Percentiles rank a stretch among this genome's conserved stretches.
Conservation (phyloP, 202 grass and related monocot species). For the Panicum virgatum region DNA sequence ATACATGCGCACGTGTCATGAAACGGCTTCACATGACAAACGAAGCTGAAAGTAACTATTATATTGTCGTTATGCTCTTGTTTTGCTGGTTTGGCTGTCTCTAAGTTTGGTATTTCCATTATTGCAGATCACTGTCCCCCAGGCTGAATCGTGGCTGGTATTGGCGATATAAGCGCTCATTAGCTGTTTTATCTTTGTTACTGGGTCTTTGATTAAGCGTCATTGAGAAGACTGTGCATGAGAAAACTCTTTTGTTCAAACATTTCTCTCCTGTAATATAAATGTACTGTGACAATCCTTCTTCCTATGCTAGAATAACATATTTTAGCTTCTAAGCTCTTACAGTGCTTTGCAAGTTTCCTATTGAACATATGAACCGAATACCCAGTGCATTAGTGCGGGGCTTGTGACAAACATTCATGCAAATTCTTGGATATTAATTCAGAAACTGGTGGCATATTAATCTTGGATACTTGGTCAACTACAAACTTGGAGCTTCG, state of each 20-base stretch:
- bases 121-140: slow-evolving; percentile 63
- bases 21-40: not conserved
- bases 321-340: slow-evolving; percentile 75
- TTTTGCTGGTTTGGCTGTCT: slow-evolving; percentile 23
- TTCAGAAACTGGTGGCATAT: slow-evolving; percentile 67
- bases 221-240: slow-evolving; percentile 61
- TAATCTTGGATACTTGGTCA: slow-evolving; percentile 73
- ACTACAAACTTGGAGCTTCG: slow-evolving; percentile 55
- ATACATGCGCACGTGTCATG: not conserved
- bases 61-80: slow-evolving; percentile 7
- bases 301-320: slow-evolving; percentile 67
- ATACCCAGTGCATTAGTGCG: slow-evolving; percentile 55
- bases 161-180: slow-evolving; percentile 49
- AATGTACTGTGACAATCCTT: slow-evolving; percentile 69
- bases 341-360: slow-evolving; percentile 51
- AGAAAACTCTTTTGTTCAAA: slow-evolving; percentile 68
- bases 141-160: slow-evolving; percentile 55
- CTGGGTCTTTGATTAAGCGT: slow-evolving; percentile 54
- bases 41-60: slow-evolving; percentile 5
- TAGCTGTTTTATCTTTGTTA: slow-evolving; percentile 65
- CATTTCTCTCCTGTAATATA: slow-evolving; percentile 69
- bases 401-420: slow-evolving; percentile 60
- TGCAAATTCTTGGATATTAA: slow-evolving; percentile 76
- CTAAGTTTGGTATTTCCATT: slow-evolving; percentile 54
- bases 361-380: slow-evolving; percentile 45